A percentile compares a stretch with the other conserved stretches of the same genome.
phyloP scores from a whole-genome alignment of 2,329 filamentous ascomycete species.

The Apiospora sp. region DNA sequence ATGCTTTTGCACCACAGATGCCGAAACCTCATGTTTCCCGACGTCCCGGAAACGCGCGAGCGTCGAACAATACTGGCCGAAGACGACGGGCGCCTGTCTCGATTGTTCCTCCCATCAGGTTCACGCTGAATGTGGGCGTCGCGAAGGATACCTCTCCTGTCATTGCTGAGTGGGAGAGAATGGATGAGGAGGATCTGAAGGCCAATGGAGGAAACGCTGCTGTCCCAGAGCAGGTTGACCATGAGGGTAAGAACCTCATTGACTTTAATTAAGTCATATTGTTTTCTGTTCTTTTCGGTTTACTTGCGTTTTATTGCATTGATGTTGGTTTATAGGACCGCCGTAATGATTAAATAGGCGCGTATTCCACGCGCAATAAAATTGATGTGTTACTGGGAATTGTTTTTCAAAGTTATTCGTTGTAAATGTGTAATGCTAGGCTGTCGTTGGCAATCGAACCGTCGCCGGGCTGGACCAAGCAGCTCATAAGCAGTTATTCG shows the following conservation, averaged over 20 bases:
- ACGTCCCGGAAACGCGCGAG: neutral
- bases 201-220: neutral
- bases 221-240: neutral
- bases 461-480: no score
- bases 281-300: neutral
- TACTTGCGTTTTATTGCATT: neutral
- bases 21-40: neutral
- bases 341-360: neutral
- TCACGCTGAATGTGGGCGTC: neutral
- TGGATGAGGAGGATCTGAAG: neutral
- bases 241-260: conserved; percentile 8
- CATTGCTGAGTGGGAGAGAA: conserved; percentile 23
- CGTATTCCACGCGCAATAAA: neutral
- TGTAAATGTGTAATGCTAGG: no score
- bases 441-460: no score
- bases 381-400: neutral
- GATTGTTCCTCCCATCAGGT: neutral
- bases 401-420: no score
- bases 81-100: neutral
- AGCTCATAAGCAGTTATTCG: neutral
- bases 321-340: neutral
- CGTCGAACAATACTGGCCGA: neutral
- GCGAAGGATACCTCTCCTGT: neutral
- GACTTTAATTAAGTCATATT: neutral
- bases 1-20: neutral